Conservation (phyloP, 257 asterid species). For the Haberlea rhodopensis region DNA sequence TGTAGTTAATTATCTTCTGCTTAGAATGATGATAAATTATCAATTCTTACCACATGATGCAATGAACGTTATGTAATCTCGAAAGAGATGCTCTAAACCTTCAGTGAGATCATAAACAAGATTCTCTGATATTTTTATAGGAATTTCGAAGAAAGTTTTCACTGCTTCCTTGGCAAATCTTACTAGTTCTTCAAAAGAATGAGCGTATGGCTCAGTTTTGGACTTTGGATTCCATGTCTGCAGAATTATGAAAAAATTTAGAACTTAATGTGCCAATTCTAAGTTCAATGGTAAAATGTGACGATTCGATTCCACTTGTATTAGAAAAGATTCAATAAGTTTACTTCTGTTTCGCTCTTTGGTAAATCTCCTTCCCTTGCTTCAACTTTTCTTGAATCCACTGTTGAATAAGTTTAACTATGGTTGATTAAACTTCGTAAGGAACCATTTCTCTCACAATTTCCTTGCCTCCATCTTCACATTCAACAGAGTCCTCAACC, state of each 20-base stretch:
- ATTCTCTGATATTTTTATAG: constrained; percentile 57
- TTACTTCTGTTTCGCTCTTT: constrained; percentile 76
- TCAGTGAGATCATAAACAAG: constrained; percentile 58
- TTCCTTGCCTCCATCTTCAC: constrained; percentile 81
- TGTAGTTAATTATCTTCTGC: not conserved
- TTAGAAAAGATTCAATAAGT: not conserved
- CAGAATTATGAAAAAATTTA: constrained; percentile 1
- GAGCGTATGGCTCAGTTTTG: constrained; percentile 80
- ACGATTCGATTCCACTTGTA: not conserved
- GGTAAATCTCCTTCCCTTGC: constrained; percentile 56
- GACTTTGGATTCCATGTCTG: constrained; percentile 98
- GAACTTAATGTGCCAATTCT: not conserved
- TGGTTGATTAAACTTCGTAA: constrained; percentile 69
- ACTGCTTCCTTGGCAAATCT: constrained; percentile 56
- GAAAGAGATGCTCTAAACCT: constrained; percentile 69
- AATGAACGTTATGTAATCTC: constrained; percentile 64
- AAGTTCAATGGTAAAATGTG: not conserved
- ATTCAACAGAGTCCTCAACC: constrained; percentile 73
- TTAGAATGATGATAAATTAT: not conserved
- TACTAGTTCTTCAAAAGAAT: constrained; percentile 70
- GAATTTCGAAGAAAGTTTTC: constrained; percentile 71
- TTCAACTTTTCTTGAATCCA: constrained; percentile 69
- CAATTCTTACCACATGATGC: constrained; percentile 75
- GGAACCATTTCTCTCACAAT: constrained; percentile 82
- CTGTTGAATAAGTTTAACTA: constrained; percentile 46